phyloP scores from a whole-genome alignment of 495 filamentous ascomycete species.

The Aspergillus saccharolyticus region DNA sequence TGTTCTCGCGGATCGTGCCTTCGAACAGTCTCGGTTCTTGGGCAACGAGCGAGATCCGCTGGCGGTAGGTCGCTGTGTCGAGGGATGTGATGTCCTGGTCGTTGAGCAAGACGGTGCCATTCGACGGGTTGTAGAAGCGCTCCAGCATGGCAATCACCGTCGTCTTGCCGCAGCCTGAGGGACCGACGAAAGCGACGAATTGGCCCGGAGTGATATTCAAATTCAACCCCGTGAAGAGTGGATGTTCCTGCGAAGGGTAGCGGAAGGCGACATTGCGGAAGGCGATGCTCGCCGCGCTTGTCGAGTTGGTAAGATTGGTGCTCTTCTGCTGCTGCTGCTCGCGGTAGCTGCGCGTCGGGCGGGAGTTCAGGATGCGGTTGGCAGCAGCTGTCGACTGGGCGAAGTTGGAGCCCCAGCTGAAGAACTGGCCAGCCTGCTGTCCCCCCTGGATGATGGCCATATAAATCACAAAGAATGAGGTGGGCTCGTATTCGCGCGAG shows the following conservation, averaged over 20 bases:
- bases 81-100: conserved; percentile 44
- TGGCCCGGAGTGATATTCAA: conserved; percentile 55
- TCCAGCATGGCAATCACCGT: conserved; percentile 62
- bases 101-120: conserved; percentile 51
- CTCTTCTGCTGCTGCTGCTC: not conserved
- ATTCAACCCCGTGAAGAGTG: conserved; percentile 43
- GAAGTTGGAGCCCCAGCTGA: conserved; percentile 44
- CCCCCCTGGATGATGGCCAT: conserved; percentile 54
- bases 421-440: conserved; percentile 50
- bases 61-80: conserved; percentile 43
- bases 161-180: conserved; percentile 69
- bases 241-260: conserved; percentile 50
- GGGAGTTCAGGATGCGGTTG: conserved; percentile 44
- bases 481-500: conserved; percentile 42
- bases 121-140: conserved; percentile 54
- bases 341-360: not conserved
- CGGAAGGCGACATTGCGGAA: conserved; percentile 54
- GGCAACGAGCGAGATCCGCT: conserved; percentile 52
- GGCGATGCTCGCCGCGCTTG: conserved; percentile 12
- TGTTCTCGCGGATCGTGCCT: conserved; percentile 59
- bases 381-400: conserved; percentile 53
- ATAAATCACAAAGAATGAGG: conserved; percentile 55
- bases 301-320: not conserved
- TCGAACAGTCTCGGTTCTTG: conserved; percentile 62
- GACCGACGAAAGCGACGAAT: conserved; percentile 65